phyloP scores from a whole-genome alignment of 768 basidiomycete genomes.

The Lenzites betulinus region DNA sequence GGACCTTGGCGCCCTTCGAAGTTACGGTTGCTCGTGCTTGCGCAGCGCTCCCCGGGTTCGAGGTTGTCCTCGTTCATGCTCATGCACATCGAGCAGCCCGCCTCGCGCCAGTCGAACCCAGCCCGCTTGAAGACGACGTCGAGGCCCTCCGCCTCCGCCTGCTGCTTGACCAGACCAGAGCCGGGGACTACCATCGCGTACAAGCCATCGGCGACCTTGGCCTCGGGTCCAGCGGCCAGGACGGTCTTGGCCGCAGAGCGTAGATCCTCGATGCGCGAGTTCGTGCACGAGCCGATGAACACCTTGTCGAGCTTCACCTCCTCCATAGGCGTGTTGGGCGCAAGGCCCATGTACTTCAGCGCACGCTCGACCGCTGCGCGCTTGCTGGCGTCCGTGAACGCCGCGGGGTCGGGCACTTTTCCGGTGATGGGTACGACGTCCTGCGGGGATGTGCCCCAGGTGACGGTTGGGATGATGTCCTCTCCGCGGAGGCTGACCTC shows the following conservation, averaged over 20 bases:
- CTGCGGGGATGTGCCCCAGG: conserved; percentile 68
- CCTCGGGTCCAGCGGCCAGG: conserved; percentile 49
- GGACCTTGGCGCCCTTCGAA: conserved; percentile 66
- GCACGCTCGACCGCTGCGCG: conserved; percentile 51
- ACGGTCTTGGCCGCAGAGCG: conserved; percentile 61
- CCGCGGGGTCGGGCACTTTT: conserved; percentile 53
- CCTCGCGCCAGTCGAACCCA: conserved; percentile 71
- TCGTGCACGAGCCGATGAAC: conserved; percentile 71
- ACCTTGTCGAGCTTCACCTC: conserved; percentile 64
- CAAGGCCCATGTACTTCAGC: conserved; percentile 64
- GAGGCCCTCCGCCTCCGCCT: conserved; percentile 66
- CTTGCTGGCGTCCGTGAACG: conserved; percentile 46
- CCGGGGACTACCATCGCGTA: conserved; percentile 72
- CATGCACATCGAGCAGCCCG: conserved; percentile 71
- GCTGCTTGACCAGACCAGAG: conserved; percentile 64
- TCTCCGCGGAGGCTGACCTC: conserved; percentile 58
- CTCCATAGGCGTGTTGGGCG: conserved; percentile 54
- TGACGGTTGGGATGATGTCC: conserved; percentile 65
- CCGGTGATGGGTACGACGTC: conserved; percentile 61
- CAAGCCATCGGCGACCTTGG: conserved; percentile 52
- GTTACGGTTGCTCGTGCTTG: conserved; percentile 66
- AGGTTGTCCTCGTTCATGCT: conserved; percentile 75
- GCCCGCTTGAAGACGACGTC: conserved; percentile 64
- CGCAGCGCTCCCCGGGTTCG: conserved; percentile 56
- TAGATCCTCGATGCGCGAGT: conserved; percentile 66